phyloP scores from a whole-genome alignment of 495 filamentous ascomycete species.

The Penicillium paradoxum region DNA sequence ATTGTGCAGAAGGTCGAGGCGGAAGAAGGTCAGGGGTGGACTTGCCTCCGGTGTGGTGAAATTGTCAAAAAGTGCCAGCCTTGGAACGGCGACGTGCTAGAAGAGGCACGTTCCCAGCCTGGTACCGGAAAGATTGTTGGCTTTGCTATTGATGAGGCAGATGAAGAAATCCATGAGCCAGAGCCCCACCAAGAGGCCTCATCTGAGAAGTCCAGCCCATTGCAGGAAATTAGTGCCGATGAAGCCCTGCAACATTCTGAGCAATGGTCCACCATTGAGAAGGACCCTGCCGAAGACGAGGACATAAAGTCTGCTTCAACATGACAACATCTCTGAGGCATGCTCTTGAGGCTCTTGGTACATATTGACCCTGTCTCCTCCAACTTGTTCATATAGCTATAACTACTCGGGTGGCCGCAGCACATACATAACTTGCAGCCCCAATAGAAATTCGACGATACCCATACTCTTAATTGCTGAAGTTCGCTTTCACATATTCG shows the following conservation, averaged over 20 bases:
- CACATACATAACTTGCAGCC: neutral
- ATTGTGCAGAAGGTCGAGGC: slow-evolving; percentile 82
- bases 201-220: slow-evolving; percentile 18
- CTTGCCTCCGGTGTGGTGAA: slow-evolving; percentile 87
- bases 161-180: slow-evolving; percentile 10
- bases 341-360: neutral
- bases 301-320: neutral
- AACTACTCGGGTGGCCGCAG: neutral
- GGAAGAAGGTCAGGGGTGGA: slow-evolving; percentile 94
- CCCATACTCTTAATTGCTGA: neutral
- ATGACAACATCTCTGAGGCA: neutral
- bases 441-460: slow-evolving; percentile 3
- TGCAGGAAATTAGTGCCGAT: slow-evolving; percentile 30
- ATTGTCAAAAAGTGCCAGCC: slow-evolving; percentile 83
- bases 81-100: slow-evolving; percentile 84
- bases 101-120: slow-evolving; percentile 46
- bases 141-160: slow-evolving; percentile 54
- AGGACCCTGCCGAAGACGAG: slow-evolving; percentile 13
- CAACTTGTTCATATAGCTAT: slow-evolving; percentile 1
- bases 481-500: neutral
- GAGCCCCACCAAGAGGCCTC: slow-evolving; percentile 1
- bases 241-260: slow-evolving; percentile 34
- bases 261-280: slow-evolving; percentile 36
- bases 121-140: slow-evolving; percentile 61
- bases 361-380: neutral